Base-by-base conservation (phyloP, 2,329 filamentous ascomycete species). In the Endoconidiophora polonica region DNA sequence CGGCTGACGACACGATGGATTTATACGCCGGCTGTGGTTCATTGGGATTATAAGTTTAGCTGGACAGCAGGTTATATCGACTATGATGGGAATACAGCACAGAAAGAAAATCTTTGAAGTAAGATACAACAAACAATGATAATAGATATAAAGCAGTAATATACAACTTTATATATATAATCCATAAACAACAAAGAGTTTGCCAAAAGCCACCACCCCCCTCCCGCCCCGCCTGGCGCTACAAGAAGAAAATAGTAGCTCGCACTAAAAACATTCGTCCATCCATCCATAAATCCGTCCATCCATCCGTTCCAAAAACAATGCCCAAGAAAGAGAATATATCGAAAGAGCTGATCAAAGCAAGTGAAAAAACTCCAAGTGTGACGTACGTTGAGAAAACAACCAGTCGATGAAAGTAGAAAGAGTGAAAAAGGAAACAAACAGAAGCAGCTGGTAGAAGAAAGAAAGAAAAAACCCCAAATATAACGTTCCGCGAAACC, bases 1-100 rank as follows among this genome's bases (percentile, higher is more conserved):
- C 67, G 51, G 67, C 67, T 2, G 71, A 74, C 55, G 71, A 74
- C 58, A 58, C 71, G 43, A 66, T 75, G 66, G 67, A 72, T 54
- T 55, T 79, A 62, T 77, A 81, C 44, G 64, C 65, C 20, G 71
- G 66, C 2, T 59, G 61, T 2, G 54, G 50, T 48, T 56, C 60
- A 4, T 48, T 67, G 37, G 64, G 63, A n/a, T 50, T 71, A 22
- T 55, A 61, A 33, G 22, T 23, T 47, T 26, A 36, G 22, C 14
- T 14, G 5, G 5, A 12, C 20, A 12, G 16, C 46, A 38, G 22
- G 29, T 12, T 7, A 46, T 26, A 46, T 29, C 24, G 5, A 14
- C 10, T 16, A 29, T 20, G n/a, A 23, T n/a, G 18, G 29, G 29
- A 36, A 12, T 20, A 38, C 14, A n/a, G 18, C 7, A 18, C 6